Percentiles rank a stretch among this genome's conserved stretches.
Conservation (phyloP, 2,329 filamentous ascomycete genomes). For the Pyrenochaeta sp. region DNA sequence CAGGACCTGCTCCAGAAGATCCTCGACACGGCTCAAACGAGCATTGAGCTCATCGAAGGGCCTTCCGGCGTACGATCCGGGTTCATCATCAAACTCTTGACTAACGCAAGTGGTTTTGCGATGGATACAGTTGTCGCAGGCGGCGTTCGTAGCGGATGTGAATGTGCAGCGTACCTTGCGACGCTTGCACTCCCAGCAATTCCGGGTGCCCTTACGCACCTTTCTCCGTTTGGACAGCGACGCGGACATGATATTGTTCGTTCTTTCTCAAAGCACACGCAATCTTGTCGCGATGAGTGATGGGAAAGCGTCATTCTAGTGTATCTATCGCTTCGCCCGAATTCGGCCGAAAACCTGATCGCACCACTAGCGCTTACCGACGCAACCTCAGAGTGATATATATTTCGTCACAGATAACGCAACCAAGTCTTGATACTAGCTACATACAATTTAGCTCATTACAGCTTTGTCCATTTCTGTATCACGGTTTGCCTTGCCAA, state of each 20-base stretch:
- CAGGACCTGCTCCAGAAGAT: background rate
- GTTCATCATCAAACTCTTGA: constrained; percentile 28
- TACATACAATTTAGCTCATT: too few species aligned
- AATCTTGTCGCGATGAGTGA: too few species aligned
- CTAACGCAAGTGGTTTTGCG: constrained; percentile 29
- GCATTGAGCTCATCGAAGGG: constrained; percentile 11
- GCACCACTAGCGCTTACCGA: too few species aligned
- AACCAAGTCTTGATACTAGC: too few species aligned
- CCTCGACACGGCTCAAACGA: background rate
- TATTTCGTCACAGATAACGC: too few species aligned
- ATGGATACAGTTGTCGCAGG: constrained; percentile 25
- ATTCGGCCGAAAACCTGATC: too few species aligned
- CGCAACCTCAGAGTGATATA: too few species aligned
- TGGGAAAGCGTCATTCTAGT: too few species aligned
- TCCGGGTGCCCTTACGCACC: constrained; percentile 50
- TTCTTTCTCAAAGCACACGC: too few species aligned
- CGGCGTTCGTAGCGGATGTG: constrained; percentile 1
- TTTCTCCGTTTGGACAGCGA: constrained; percentile 29
- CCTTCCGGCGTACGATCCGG: constrained; percentile 4
- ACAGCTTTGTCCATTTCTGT: too few species aligned
- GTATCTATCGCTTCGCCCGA: too few species aligned
- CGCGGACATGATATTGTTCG: too few species aligned
- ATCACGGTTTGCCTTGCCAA: constrained; percentile 47
- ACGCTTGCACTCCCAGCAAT: constrained; percentile 50
- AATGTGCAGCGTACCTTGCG: constrained; percentile 37